A percentile compares a stretch with the other conserved stretches of the same genome.
Evolutionary conservation across 1,284 basidiomycete genomes (phyloP).

Genomic region (Cerioporus squamosus): DNA sequence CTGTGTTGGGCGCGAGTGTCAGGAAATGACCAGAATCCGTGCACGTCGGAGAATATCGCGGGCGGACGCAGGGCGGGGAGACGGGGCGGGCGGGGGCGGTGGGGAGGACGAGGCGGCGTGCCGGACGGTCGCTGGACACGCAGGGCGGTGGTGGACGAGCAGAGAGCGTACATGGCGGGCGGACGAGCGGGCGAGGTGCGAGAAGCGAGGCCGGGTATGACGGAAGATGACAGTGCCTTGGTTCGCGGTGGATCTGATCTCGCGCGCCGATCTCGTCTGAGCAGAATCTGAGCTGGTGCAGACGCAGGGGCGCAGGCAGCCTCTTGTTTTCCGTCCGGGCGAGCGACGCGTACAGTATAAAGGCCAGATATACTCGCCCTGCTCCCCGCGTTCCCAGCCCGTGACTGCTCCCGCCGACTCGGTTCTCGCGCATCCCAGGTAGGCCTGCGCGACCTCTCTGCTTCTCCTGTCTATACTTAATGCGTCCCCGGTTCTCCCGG

Average conservation of each 20-base stretch:
- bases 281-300: background rate
- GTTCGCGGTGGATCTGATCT: conserved; percentile 12
- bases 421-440: too few species aligned
- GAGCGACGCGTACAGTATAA: too few species aligned
- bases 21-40: conserved; percentile 24
- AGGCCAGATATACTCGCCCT: too few species aligned
- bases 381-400: too few species aligned
- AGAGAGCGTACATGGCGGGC: background rate
- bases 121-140: background rate
- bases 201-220: conserved; percentile 7
- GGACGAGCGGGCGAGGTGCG: background rate
- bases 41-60: conserved; percentile 17
- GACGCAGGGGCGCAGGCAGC: background rate
- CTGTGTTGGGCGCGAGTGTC: conserved; percentile 14
- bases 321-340: background rate
- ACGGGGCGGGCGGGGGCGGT: background rate
- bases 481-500: conserved; percentile 19
- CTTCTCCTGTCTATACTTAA: conserved; percentile 9
- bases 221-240: conserved; percentile 19
- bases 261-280: conserved; percentile 5
- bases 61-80: background rate
- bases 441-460: background rate
- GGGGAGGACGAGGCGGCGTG: background rate
- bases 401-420: too few species aligned
- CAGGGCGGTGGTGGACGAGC: background rate